Percentiles rank a stretch among this genome's conserved stretches.
These are phyloP conservation scores for Fusarium sp. DNA, from an alignment of 2,329 filamentous ascomycete genomes.

Conservation along the genomic window DNA sequence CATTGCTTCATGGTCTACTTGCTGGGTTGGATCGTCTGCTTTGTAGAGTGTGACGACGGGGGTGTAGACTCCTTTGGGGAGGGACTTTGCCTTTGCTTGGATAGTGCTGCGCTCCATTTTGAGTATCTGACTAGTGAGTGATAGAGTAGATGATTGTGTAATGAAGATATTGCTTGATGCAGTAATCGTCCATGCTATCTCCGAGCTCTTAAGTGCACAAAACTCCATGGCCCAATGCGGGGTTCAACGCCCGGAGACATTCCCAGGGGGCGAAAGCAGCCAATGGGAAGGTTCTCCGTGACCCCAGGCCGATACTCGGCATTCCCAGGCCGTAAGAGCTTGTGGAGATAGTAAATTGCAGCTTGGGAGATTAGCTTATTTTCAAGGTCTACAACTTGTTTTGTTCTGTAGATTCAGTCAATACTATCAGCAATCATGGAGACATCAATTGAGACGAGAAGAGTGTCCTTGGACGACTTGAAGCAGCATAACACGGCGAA, in stretches of 20 bases:
- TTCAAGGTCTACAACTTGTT: background rate
- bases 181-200: constrained; percentile 4
- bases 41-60: constrained; percentile 59
- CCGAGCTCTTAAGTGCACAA: constrained; percentile 4
- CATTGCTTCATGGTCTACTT: constrained; percentile 56
- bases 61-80: constrained; percentile 57
- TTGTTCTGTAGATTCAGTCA: background rate
- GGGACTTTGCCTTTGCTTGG: constrained; percentile 48
- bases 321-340: background rate
- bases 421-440: constrained; percentile 10
- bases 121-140: background rate
- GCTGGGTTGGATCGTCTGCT: constrained; percentile 48
- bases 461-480: constrained; percentile 49
- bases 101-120: constrained; percentile 45
- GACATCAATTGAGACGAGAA: background rate
- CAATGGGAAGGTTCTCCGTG: constrained; percentile 18
- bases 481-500: constrained; percentile 56
- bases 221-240: background rate
- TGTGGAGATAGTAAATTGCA: background rate
- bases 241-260: background rate
- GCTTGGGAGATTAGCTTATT: constrained; percentile 14
- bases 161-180: background rate
- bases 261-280: background rate
- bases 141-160: background rate
- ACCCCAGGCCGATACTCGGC: background rate